Percentiles rank a stretch among this genome's conserved stretches.
phyloP scores from a whole-genome alignment of 225 moss, liverwort and hornwort species.

The Climacium dendroides region DNA sequence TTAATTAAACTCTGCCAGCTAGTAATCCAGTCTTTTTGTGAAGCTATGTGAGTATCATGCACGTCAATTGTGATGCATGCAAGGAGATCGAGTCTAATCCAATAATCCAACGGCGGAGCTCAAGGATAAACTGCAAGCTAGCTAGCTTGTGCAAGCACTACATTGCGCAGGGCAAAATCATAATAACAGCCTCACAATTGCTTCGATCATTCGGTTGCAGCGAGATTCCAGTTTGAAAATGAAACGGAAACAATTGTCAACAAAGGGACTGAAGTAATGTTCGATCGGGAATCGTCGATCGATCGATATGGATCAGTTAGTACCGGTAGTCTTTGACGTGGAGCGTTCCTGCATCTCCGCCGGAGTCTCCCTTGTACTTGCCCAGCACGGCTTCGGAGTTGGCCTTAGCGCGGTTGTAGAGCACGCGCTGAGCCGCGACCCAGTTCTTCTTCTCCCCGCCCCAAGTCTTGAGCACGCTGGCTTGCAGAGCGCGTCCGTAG shows the following conservation, averaged over 20 bases:
- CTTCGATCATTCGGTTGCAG: background rate
- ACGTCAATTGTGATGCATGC: background rate
- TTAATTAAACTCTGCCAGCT: background rate
- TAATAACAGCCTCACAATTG: background rate
- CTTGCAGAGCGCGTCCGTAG: conserved; percentile 38
- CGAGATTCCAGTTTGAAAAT: background rate
- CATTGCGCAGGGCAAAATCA: background rate
- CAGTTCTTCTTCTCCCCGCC: conserved; percentile 48
- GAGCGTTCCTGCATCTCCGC: conserved; percentile 38
- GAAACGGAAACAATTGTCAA: background rate
- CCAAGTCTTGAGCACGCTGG: conserved; percentile 55
- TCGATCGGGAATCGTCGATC: background rate
- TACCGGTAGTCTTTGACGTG: conserved; percentile 38
- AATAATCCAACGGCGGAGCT: background rate
- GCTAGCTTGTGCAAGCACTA: background rate
- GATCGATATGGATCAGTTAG: background rate
- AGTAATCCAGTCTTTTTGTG: background rate
- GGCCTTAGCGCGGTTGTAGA: conserved; percentile 39
- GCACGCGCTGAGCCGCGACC: conserved; percentile 36
- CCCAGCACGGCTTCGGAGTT: conserved; percentile 45
- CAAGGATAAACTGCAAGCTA: background rate
- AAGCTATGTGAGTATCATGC: background rate
- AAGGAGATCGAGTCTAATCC: background rate
- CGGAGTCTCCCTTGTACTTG: conserved; percentile 45
- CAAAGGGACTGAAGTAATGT: background rate